A percentile compares a stretch with the other conserved stretches of the same genome.
phyloP scores from a whole-genome alignment of 2,329 filamentous ascomycete species.

The Botryosphaeria dothidea region DNA sequence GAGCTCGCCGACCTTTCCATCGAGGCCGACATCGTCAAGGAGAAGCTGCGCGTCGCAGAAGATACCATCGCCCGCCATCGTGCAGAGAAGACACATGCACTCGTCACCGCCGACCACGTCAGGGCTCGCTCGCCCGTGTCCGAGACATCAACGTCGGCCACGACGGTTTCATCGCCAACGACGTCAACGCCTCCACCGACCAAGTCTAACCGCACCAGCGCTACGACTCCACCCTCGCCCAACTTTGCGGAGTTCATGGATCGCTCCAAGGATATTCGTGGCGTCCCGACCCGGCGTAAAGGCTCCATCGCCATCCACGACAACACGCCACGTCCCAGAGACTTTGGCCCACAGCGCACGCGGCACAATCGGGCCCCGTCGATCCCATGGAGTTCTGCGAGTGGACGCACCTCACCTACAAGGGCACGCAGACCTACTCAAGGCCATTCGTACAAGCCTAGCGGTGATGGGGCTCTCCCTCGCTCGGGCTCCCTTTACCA shows the following conservation, averaged over 20 bases:
- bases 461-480: conserved; percentile 56
- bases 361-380: conserved; percentile 61
- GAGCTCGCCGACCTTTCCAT: conserved; percentile 93
- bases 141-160: conserved; percentile 76
- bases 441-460: conserved; percentile 24
- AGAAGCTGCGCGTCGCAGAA: conserved; percentile 80
- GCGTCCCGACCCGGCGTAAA: conserved; percentile 42
- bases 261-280: conserved; percentile 45
- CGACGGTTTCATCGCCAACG: conserved; percentile 66
- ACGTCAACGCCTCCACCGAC: conserved; percentile 77
- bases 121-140: conserved; percentile 70
- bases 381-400: conserved; percentile 50
- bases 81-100: conserved; percentile 52
- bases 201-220: conserved; percentile 60
- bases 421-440: conserved; percentile 36
- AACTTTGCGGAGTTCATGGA: conserved; percentile 85
- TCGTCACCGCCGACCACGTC: conserved; percentile 50
- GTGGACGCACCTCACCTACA: conserved; percentile 47
- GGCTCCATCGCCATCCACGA: conserved; percentile 49
- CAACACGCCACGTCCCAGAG: conserved; percentile 54
- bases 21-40: conserved; percentile 89
- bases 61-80: conserved; percentile 51
- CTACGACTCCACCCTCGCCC: conserved; percentile 79
- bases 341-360: conserved; percentile 45
- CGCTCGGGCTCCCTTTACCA: conserved; percentile 79